phyloP scores from a whole-genome alignment of 139 green algal genomes.

The Nannochloris sp. region DNA sequence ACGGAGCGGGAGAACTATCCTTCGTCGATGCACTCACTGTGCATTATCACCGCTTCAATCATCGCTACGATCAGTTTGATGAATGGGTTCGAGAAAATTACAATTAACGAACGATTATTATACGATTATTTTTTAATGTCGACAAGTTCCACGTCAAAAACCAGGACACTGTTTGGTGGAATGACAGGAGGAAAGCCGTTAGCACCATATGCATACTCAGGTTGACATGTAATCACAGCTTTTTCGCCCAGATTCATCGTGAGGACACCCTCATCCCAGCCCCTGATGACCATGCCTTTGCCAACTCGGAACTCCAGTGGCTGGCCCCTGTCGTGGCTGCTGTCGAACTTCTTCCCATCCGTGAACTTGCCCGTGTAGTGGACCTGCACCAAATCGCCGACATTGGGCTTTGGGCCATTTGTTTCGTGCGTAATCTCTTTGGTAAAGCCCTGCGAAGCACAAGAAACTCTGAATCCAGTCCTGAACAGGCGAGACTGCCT shows the following conservation, averaged over 20 bases:
- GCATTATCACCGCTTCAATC: not conserved
- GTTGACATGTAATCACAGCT: slow-evolving; percentile 14
- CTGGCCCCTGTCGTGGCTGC: slow-evolving; percentile 37
- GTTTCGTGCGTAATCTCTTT: slow-evolving; percentile 13
- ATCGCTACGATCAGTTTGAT: slow-evolving; percentile 8
- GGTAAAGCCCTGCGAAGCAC: slow-evolving; percentile 12
- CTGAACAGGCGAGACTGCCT: not conserved
- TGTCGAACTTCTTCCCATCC: slow-evolving; percentile 73
- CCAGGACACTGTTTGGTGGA: slow-evolving; percentile 13
- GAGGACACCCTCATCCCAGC: slow-evolving; percentile 30
- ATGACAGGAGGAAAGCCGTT: slow-evolving; percentile 22
- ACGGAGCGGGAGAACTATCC: slow-evolving; percentile 2
- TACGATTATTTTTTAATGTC: not conserved
- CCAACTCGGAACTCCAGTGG: slow-evolving; percentile 57
- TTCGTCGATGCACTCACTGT: slow-evolving; percentile 8
- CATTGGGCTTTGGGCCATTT: slow-evolving; percentile 14
- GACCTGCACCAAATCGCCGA: not conserved
- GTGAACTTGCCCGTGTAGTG: slow-evolving; percentile 20
- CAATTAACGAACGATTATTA: not conserved
- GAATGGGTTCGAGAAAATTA: slow-evolving; percentile 5
- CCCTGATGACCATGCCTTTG: slow-evolving; percentile 18
- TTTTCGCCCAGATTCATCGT: slow-evolving; percentile 14
- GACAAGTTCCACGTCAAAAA: slow-evolving; percentile 32
- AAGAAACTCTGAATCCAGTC: not conserved
- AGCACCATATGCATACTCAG: slow-evolving; percentile 26